Evolutionary conservation across 1,139 yeast species (phyloP), one percentile per base, ranked within the genome.

Genomic region (Saccharomyces hybrid): DNA sequence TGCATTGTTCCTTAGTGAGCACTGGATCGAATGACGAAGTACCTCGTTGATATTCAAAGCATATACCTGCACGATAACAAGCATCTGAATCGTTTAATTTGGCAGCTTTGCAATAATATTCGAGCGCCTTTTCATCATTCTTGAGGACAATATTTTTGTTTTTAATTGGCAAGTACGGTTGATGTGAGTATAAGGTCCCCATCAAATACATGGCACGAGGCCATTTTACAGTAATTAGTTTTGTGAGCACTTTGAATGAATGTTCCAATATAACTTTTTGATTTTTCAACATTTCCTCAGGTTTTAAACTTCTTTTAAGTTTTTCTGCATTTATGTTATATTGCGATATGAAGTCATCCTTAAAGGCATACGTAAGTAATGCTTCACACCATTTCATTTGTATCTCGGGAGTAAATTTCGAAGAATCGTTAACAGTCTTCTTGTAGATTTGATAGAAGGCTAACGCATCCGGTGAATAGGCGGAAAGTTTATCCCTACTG

Each of bases 11-110:
- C 71, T 66, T 32, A 8, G 42, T 38, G 13, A 16, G 42, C 77
- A 73, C 2, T 32, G 52, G 9, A 13, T 57, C 59, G 13, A 55
- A 26, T 5, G 54, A 52, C 2, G 64, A 55, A 4, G 57, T 52
- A 7, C 91, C 91, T 47, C 83, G 79, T 2, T 87, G 88, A 55
- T 80, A 74, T 64, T 86, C 91, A 63, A 77, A 78, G 62, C 88
- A 81, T 23, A 84, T 85, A 1, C 86, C 91, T 1, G 82, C 78
- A 49, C 90, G 72, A 69, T 83, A 85, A 53, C 83, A 78, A 7
- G 86, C 83, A 51, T 78, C 79, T 0, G 82, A 73, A 62, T 83
- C 83, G n/a, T 79, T 77, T 38, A 75, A 74, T 50, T 73, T 73
- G 3, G 87, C 86, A 0, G 89, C 83, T 55, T 77, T 78, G 44